A percentile compares a stretch with the other conserved stretches of the same genome.
phyloP scores from a whole-genome alignment of 2,329 filamentous ascomycete genomes.

The Anthostomella pinea region DNA sequence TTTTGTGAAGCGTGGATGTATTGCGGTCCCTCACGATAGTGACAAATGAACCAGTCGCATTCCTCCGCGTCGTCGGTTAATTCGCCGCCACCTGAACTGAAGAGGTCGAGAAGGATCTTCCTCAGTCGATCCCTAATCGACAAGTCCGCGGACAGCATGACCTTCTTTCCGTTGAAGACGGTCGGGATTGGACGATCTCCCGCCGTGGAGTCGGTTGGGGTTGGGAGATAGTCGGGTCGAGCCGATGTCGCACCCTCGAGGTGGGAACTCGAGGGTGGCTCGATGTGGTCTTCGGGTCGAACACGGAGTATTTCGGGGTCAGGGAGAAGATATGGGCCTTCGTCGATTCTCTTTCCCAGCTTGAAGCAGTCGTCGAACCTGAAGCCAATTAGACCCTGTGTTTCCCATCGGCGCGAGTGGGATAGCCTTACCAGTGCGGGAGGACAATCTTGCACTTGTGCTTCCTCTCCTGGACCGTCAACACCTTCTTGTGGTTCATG shows the following conservation, averaged over 20 bases:
- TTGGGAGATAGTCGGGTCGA: slow-evolving; percentile 42
- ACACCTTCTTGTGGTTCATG: slow-evolving; percentile 69
- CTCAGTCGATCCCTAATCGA: slow-evolving; percentile 64
- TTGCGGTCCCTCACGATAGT: slow-evolving; percentile 76
- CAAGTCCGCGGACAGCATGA: slow-evolving; percentile 76
- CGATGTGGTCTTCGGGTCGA: slow-evolving; percentile 53
- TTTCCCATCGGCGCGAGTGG: neutral
- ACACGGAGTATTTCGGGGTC: slow-evolving; percentile 77
- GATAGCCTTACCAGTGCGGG: slow-evolving; percentile 76
- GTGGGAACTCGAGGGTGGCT: slow-evolving; percentile 55
- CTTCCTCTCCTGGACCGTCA: too few species aligned
- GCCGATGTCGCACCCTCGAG: slow-evolving; percentile 65
- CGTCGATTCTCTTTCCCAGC: slow-evolving; percentile 86
- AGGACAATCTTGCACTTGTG: slow-evolving; percentile 82
- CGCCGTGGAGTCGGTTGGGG: slow-evolving; percentile 36
- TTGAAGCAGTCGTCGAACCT: slow-evolving; percentile 97
- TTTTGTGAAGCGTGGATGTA: slow-evolving; percentile 74
- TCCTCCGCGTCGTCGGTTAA: slow-evolving; percentile 63
- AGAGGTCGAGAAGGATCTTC: slow-evolving; percentile 66
- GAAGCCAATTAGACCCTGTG: slow-evolving; percentile 20
- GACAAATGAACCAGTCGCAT: slow-evolving; percentile 83
- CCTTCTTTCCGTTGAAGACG: slow-evolving; percentile 73
- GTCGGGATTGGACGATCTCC: slow-evolving; percentile 52
- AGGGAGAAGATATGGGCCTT: slow-evolving; percentile 80
- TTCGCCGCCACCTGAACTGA: slow-evolving; percentile 67